Evolutionary conservation across 306 rosid species (phyloP).

Genomic region (Castanea crenata): DNA sequence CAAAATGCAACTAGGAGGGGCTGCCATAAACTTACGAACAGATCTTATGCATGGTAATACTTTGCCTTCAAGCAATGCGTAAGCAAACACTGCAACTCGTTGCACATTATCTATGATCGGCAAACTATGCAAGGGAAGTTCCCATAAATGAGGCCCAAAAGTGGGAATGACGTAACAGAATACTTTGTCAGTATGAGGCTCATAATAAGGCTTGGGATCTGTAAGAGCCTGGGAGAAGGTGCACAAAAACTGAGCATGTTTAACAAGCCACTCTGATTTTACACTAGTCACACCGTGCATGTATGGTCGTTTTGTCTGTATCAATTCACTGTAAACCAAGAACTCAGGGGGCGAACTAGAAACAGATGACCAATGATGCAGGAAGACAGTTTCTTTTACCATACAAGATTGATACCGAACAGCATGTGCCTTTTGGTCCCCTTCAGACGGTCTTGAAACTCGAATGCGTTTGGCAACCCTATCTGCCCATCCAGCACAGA

Average conservation of each 20-base stretch:
- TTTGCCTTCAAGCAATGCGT: slow-evolving; percentile 83
- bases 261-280: slow-evolving; percentile 82
- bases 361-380: slow-evolving; percentile 70
- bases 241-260: slow-evolving; percentile 68
- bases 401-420: slow-evolving; percentile 67
- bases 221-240: slow-evolving; percentile 54
- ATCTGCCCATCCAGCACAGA: slow-evolving; percentile 99
- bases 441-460: slow-evolving; percentile 42
- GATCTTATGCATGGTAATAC: slow-evolving; percentile 70
- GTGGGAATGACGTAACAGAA: slow-evolving; percentile 60
- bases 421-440: slow-evolving; percentile 38
- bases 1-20: slow-evolving; percentile 70
- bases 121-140: slow-evolving; percentile 59
- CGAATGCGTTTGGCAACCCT: slow-evolving; percentile 80
- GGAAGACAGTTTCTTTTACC: slow-evolving; percentile 66
- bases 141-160: slow-evolving; percentile 81
- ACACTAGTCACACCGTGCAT: slow-evolving; percentile 86
- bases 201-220: slow-evolving; percentile 72
- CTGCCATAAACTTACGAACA: slow-evolving; percentile 59
- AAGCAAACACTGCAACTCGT: slow-evolving; percentile 62
- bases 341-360: slow-evolving; percentile 69
- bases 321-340: slow-evolving; percentile 84
- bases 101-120: slow-evolving; percentile 37
- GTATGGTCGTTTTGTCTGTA: slow-evolving; percentile 70
- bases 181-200: slow-evolving; percentile 55